A percentile compares a stretch with the other conserved stretches of the same genome.
Evolutionary conservation across 2,329 filamentous ascomycete species (phyloP).

Genomic region (Ophiostoma tasmaniense): DNA sequence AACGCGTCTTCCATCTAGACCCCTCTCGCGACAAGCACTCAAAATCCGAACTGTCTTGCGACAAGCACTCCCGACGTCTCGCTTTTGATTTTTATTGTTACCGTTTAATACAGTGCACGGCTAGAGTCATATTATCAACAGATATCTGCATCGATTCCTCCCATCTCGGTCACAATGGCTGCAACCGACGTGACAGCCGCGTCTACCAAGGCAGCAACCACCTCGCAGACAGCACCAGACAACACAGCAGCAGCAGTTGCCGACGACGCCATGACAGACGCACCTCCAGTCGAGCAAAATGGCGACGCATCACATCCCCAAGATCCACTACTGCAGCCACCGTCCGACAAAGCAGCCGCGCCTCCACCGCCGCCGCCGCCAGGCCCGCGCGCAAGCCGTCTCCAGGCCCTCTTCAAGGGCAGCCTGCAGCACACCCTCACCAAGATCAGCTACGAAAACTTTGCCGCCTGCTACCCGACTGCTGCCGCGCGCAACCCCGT

Average conservation of each 20-base stretch:
- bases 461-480: slow-evolving; percentile 54
- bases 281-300: not conserved
- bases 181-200: slow-evolving; percentile 10
- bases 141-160: not conserved
- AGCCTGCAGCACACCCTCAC: slow-evolving; percentile 46
- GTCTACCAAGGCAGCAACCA: slow-evolving; percentile 1
- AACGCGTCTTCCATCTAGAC: slow-evolving; percentile 11
- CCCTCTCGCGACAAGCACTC: slow-evolving; percentile 1
- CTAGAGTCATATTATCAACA: not conserved
- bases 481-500: slow-evolving; percentile 43
- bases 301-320: not conserved
- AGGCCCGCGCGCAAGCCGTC: slow-evolving; percentile 48
- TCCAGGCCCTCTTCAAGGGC: slow-evolving; percentile 45
- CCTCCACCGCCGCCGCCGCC: slow-evolving; percentile 32
- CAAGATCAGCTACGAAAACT: slow-evolving; percentile 48
- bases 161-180: not conserved
- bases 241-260: not conserved
- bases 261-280: slow-evolving; percentile 12
- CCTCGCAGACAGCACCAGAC: not conserved
- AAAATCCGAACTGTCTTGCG: not conserved
- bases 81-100: too few relatives aligned
- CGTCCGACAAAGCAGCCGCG: not conserved
- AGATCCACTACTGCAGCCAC: slow-evolving; percentile 21
- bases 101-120: not conserved
- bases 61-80: not conserved